Evolutionary conservation across 148 eudicot genomes (phyloP).

Genomic region (Persicaria maculosa): DNA sequence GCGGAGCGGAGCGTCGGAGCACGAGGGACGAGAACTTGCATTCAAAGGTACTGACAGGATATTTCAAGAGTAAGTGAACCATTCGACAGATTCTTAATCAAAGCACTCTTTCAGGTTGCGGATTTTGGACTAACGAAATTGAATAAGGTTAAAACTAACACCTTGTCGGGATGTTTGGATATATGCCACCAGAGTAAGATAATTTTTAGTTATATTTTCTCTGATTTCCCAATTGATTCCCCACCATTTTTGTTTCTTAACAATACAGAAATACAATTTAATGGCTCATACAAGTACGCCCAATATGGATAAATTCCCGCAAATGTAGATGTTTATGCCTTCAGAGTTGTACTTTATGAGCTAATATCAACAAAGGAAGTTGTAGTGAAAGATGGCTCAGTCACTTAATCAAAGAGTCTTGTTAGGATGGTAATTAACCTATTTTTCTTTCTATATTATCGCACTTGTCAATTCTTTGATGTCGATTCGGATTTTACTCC

Average conservation of each 20-base stretch:
- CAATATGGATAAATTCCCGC: conserved; percentile 83
- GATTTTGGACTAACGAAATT: conserved; percentile 93
- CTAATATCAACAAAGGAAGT: conserved; percentile 86
- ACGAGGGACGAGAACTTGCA: conserved; percentile 64
- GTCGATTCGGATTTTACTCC: conserved; percentile 9
- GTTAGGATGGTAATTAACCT: conserved; percentile 60
- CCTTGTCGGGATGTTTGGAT: conserved; percentile 96
- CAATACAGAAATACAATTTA: not conserved
- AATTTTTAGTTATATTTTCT: not conserved
- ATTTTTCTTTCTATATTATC: not conserved
- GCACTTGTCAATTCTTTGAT: not conserved
- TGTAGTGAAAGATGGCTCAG: conserved; percentile 44
- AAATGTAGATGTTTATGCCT: conserved; percentile 85
- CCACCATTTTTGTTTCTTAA: not conserved
- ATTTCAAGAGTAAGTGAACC: not conserved
- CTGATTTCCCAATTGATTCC: not conserved
- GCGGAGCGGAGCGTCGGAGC: too few relatives aligned
- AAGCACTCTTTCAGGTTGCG: conserved; percentile 56
- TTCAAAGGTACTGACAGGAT: conserved; percentile 48
- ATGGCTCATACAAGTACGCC: conserved; percentile 53
- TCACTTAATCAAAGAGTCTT: conserved; percentile 43
- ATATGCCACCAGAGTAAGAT: conserved; percentile 98
- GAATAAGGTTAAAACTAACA: conserved; percentile 66
- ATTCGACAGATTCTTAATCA: not conserved
- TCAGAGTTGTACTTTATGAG: conserved; percentile 90